Evolutionary conservation across 306 rosid species (phyloP).

Genomic region (Quercus robur): DNA sequence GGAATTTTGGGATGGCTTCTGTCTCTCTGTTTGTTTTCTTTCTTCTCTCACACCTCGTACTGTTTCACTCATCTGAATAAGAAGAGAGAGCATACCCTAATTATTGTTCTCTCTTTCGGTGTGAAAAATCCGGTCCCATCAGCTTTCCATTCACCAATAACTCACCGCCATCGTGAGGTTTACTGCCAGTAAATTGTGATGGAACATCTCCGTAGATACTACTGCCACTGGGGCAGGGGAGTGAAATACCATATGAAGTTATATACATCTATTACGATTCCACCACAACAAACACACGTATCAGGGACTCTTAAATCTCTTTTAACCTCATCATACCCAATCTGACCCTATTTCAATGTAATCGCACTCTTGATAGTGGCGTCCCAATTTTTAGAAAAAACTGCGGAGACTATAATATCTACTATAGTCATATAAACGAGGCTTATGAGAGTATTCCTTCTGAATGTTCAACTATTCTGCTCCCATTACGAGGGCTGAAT

Average conservation of each 20-base stretch:
- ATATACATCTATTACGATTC: background rate
- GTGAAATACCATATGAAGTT: constrained; percentile 10
- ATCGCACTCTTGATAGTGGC: background rate
- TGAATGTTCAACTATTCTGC: constrained; percentile 13
- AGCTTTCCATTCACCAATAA: constrained; percentile 28
- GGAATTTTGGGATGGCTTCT: constrained; percentile 9
- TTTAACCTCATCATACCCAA: rapidly evolving
- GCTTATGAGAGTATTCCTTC: background rate
- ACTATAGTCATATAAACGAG: background rate
- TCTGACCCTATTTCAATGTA: constrained; percentile 20
- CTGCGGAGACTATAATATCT: background rate
- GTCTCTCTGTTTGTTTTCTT: background rate
- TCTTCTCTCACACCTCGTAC: constrained; percentile 9
- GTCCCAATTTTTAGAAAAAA: background rate
- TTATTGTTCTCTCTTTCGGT: constrained; percentile 21
- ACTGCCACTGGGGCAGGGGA: background rate
- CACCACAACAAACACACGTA: too few relatives aligned
- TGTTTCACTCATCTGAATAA: background rate
- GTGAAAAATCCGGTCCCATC: constrained; percentile 27
- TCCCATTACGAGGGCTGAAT: constrained; percentile 28
- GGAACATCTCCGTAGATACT: background rate
- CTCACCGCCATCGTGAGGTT: constrained; percentile 12
- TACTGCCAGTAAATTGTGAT: constrained; percentile 22
- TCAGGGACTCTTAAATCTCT: background rate
- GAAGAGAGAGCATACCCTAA: background rate